Evolutionary conservation across 345 rosid genomes (phyloP).

Genomic region (Eucalyptus regnans): DNA sequence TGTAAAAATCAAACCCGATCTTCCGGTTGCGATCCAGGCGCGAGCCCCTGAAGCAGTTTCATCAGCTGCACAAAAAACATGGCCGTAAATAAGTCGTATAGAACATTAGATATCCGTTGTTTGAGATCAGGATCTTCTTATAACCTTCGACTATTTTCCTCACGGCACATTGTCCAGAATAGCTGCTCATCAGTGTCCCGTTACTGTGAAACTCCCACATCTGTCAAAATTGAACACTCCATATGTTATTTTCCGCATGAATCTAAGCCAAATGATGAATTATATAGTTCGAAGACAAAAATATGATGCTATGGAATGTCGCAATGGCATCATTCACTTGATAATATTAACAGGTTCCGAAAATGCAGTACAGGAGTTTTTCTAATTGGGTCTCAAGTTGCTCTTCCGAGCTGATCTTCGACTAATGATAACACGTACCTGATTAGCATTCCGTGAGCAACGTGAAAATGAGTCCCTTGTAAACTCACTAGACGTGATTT

Average conservation of each 20-base stretch:
- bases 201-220: slow-evolving; percentile 61
- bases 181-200: slow-evolving; percentile 56
- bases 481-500: slow-evolving; percentile 51
- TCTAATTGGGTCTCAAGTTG: neutral
- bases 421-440: slow-evolving; percentile 23
- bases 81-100: neutral
- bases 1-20: slow-evolving; percentile 21
- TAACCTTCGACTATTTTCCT: slow-evolving; percentile 43
- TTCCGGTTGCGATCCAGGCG: slow-evolving; percentile 87
- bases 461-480: slow-evolving; percentile 47
- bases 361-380: neutral
- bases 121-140: neutral
- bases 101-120: neutral
- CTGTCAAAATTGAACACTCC: slow-evolving; percentile 18
- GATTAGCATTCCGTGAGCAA: slow-evolving; percentile 67
- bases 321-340: neutral
- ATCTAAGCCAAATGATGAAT: neutral
- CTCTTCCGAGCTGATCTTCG: neutral
- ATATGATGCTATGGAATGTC: neutral
- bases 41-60: slow-evolving; percentile 43
- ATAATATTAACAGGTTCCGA: neutral
- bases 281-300: neutral
- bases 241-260: neutral
- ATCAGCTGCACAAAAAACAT: neutral
- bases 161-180: slow-evolving; percentile 70